Base-by-base conservation (phyloP, 345 rosid species). In the Gossypium australe region DNA sequence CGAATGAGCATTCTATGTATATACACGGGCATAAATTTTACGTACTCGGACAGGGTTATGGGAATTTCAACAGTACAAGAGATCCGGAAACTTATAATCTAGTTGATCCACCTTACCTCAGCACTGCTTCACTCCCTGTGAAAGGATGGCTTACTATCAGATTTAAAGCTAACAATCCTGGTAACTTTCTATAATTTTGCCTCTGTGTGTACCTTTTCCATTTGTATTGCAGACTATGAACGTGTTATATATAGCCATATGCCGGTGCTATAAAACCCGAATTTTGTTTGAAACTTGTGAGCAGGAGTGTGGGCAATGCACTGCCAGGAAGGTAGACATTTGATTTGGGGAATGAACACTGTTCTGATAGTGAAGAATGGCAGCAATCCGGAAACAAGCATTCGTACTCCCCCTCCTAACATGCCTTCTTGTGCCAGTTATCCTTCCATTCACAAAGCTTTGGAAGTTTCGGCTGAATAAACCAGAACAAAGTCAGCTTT, bases 401-500 rank as follows among this genome's bases (percentile, higher is more conserved):
- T 56, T 2, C 60, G 20, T 4, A 38, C 27, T 29, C 74, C 74
- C 73, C 74, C 63, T 53, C 11, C 29, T 11, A 55, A 71, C 34
- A 71, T 71, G 74, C 74, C 74, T 70, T 11, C 44, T 4, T 29
- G 73, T 70, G 16, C 12, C 52, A 24, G 2, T 29, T 27, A 25
- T 3, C 29, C 24, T 10, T 11, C 49, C 51, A 1, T 71, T 56
- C 29, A 18, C 29, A 6, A 11, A 11, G 11, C 27, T 17, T 29
- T 5, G 45, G 25, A 53, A 9, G 9, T 2, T 70, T 29, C 61
- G 11, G 58, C 73, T 29, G 18, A 52, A 70, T 9, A 16, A 52
- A 51, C 79, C 92, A 97, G 92, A 18, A 94, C 96, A 43, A 94
- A 94, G 85, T 94, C 97, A 20, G 98, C 98, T 34, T 34, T 5